Evolutionary conservation across 495 filamentous ascomycete genomes (phyloP), one percentile per base, ranked within the genome.

Genomic region (Penicillium robsamsonii): DNA sequence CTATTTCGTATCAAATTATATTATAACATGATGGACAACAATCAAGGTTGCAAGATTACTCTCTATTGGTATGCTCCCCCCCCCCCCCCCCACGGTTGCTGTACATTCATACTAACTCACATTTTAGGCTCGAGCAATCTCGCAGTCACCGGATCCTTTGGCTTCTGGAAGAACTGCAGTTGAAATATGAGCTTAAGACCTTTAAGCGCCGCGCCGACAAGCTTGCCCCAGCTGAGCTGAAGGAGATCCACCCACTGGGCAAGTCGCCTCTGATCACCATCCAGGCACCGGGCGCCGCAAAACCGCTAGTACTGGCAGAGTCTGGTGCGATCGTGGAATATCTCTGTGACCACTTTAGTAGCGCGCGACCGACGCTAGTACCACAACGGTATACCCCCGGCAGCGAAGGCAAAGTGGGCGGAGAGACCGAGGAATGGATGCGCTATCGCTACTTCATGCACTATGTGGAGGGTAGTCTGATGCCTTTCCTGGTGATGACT

Each of bases 141-240:
- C 90, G 92, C 54, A 83, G 89, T 49, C 90, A 96, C 58, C 86
- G 91, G 45, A 88, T 96, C 58, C 77, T 93, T 42, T 96, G 90
- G 91, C 84, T 97, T 40, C 83, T 96, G 48, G 88, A 94, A 70
- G 91, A 94, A 60, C 84, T 94, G 50, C 75, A 83, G n/a, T 50
- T 96, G 27, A 73, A 84, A 46, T 96, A 93, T 74, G 81, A 89
- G 50, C 69, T 96, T 49, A 83, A 90, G 60, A 81, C 81, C 46
- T 94, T 84, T 81, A 84, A 87, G 58, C 87, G 92, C 38, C 68
- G 69, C 40, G 56, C 74, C 24, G 69, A 84, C 62, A 76, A 75
- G 70, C 70, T 87, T 8, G 92, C 92, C 0, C 90, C 91, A 0
- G 63, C 76, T 0, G 87, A 87, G 56, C 78, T 95, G 30, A 86